Percentiles rank a stretch among this genome's conserved stretches.
These are phyloP conservation scores for Salix udensis DNA, from an alignment of 345 rosid species.

Conservation along the genomic window DNA sequence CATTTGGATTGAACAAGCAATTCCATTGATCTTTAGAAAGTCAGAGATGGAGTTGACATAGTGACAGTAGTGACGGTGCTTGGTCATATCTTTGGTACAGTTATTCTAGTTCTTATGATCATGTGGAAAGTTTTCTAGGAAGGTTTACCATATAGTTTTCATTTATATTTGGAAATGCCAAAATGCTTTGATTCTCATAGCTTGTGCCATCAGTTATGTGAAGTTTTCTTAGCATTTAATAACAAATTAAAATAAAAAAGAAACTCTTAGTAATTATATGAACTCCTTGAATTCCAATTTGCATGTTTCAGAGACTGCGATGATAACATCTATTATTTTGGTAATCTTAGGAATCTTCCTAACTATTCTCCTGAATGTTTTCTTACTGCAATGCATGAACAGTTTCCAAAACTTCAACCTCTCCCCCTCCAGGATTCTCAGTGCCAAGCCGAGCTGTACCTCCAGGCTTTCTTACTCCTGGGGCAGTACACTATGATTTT, in stretches of 20 bases:
- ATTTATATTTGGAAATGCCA: not conserved
- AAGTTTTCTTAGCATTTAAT: not conserved
- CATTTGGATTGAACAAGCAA: not conserved
- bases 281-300: not conserved
- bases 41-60: not conserved
- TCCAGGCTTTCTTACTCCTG: conserved; percentile 22
- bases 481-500: conserved; percentile 11
- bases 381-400: not conserved
- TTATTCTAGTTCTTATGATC: not conserved
- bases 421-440: conserved; percentile 26
- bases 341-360: not conserved
- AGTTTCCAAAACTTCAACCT: conserved; percentile 18
- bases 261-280: not conserved
- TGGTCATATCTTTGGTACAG: not conserved
- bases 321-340: not conserved
- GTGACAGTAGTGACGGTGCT: not conserved
- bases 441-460: conserved; percentile 19
- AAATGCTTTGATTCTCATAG: not conserved
- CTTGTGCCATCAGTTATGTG: not conserved
- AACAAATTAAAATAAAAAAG: no score
- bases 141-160: not conserved
- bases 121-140: not conserved
- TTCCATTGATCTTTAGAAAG: not conserved
- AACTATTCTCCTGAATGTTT: not conserved
- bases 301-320: no score